Evolutionary conservation across 2,329 filamentous ascomycete species (phyloP), one percentile per base, ranked within the genome.

Genomic region (Penicillium aurantiogriseum): DNA sequence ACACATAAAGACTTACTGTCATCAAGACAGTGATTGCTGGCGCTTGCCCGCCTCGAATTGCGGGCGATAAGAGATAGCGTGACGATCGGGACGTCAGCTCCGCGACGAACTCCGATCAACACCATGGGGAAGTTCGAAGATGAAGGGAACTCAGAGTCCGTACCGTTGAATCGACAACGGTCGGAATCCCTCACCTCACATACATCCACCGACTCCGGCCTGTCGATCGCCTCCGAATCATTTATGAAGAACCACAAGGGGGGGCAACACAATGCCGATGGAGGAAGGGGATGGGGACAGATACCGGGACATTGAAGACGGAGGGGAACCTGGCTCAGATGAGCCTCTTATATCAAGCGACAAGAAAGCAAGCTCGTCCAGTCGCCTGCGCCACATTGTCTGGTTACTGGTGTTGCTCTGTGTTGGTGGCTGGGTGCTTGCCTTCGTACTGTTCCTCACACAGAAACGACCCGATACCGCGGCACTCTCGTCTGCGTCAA

Each of bases 341-440:
- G 66, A 72, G 46, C 67, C 69, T 9, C 63, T 73, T 13, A 56
- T 71, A 7, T 53, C 62, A 1, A 54, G 54, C 2, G 57, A 62
- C 8, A 70, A 67, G 51, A 72, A 71, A 52, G 17, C 59, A 10
- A 33, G 58, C 0, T 66, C 71, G 4, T 60, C 65, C 23, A 71
- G 58, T 59, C 71, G 72, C n/a, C 64, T 72, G 31, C 70, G 71
- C 31, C 70, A 71, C 38, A 56, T 75, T 40, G 63, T 80, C 40
- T 79, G 76, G 76, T 55, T 71, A 7, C 58, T 80, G 27, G 66
- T 72, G 8, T 48, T 72, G n/a, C 66, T 80, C 35, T 77, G 74
- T 40, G 52, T 79, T 31, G 73, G 73, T 15, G 77, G 77, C 47
- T 81, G 79, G 79, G 59, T 74, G n/a, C 62, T 79, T 45, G 76